Base-by-base conservation (phyloP, 768 basidiomycete genomes). In the Kwoniella sp. region DNA sequence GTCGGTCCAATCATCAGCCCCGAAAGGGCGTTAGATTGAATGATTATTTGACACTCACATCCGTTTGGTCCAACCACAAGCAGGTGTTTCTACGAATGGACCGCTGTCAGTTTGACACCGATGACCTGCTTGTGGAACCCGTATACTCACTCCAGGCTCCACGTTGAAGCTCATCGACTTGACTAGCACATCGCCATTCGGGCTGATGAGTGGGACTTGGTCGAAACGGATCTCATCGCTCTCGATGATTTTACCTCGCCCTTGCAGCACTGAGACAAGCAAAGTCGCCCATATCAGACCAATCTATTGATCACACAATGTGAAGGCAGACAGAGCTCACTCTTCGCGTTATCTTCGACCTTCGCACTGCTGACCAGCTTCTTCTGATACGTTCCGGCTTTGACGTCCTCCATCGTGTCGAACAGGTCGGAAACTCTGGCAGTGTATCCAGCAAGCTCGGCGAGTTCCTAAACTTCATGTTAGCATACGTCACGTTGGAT, bases 1-100 rank as follows among this genome's bases (percentile, higher is more conserved):
- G 20, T 45, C 41, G 13, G 5, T 20, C 47, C 47, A 29, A 51
- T 22, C 31, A 37, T 58, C 61, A 60, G 58, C 45, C 20, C 25
- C 28, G 38, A n/a, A 1, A 11, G 2, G 1, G 8, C 56, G 20
- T 20, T 20, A 12, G 20, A 26, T 2, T 17, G 17, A 1, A 37
- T 20, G 25, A 29, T 51, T 30, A 15, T 31, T 1, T 9, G 22
- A 7, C 38, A 67, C 75, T 55, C 47, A 75, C 80, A 81, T 2
- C 93, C 95, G 71, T 98, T 98, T 0, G 93, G 94, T 0, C 94
- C 95, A 53, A 97, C 90, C 55, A 96, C 92, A 20, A 95, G 86
- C 9, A 96, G 83, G 73, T 94, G 91, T 86, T 93, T 87, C 91
- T 93, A 74, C 34, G 30, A 13, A 1, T 20, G 11, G 30, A 30